Percentiles rank a stretch among this genome's conserved stretches.
phyloP scores from a whole-genome alignment of 225 moss, liverwort and hornwort genomes.

The Polytrichum commune region DNA sequence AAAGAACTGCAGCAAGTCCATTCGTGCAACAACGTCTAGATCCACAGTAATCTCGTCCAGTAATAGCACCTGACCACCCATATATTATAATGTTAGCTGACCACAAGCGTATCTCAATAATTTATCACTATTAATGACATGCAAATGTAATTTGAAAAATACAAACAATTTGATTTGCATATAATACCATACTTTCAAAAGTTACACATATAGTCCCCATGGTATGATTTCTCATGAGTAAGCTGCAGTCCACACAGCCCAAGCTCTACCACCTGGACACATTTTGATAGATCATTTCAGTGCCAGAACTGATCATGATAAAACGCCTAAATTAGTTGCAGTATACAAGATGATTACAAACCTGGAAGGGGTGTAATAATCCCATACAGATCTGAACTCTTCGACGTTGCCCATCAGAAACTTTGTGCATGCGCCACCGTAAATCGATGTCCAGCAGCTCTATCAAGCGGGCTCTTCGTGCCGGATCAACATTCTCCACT shows the following conservation, averaged over 20 bases:
- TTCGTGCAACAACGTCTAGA: conserved; percentile 93
- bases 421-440: conserved; percentile 97
- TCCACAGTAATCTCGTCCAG: conserved; percentile 98
- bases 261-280: no score
- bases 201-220: no score
- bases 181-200: no score
- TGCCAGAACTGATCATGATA: no score
- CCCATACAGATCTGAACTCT: conserved; percentile 99
- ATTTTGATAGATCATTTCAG: no score
- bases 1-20: conserved; percentile 84
- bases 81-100: not conserved
- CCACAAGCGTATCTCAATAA: no score
- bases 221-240: no score
- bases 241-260: no score
- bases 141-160: no score
- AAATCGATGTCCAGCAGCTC: conserved; percentile 95
- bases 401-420: conserved; percentile 95
- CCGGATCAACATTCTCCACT: conserved; percentile 80
- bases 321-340: no score
- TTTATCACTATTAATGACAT: no score
- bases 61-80: conserved; percentile 66
- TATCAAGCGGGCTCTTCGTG: conserved; percentile 72
- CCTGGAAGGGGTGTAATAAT: conserved; percentile 85
- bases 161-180: no score
- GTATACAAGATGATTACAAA: conserved; percentile 2